Conservation (phyloP, 768 basidiomycete genomes). For the Cystofilobasidium capitatum region DNA sequence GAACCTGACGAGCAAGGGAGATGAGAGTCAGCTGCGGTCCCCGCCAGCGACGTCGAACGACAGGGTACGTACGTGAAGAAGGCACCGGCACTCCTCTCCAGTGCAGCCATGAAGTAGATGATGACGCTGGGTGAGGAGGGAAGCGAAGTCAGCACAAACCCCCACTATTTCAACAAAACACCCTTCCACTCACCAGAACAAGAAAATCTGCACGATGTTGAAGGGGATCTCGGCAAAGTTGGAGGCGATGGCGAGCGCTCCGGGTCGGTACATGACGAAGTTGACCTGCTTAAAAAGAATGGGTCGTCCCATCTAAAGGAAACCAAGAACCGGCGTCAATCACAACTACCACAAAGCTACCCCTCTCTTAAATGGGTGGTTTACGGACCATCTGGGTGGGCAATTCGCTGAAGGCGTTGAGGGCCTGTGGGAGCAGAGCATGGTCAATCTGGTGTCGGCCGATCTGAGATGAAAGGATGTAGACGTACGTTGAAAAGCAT, state of each 20-base stretch:
- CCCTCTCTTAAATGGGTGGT: too few relatives aligned
- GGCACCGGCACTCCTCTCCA: background rate
- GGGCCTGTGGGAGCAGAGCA: slow-evolving; percentile 47
- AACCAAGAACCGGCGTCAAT: background rate
- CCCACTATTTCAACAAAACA: too few relatives aligned
- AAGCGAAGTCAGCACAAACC: background rate
- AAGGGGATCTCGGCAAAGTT: slow-evolving; percentile 44
- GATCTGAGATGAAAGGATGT: slow-evolving; percentile 7
- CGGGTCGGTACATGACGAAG: slow-evolving; percentile 37
- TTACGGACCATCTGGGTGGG: slow-evolving; percentile 27
- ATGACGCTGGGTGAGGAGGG: slow-evolving; percentile 25
- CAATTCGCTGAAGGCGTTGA: slow-evolving; percentile 39
- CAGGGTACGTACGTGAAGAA: slow-evolving; percentile 30
- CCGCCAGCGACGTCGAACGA: slow-evolving; percentile 20
- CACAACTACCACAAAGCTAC: background rate
- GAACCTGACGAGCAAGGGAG: slow-evolving; percentile 11
- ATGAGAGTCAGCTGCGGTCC: slow-evolving; percentile 28
- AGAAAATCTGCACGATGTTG: slow-evolving; percentile 32
- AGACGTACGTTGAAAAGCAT: slow-evolving; percentile 27
- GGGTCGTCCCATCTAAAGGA: slow-evolving; percentile 51
- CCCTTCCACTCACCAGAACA: slow-evolving; percentile 1
- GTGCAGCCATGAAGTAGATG: slow-evolving; percentile 28
- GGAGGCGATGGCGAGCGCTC: slow-evolving; percentile 42
- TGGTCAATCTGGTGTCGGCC: background rate
- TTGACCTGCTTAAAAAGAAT: slow-evolving; percentile 45